A percentile compares a stretch with the other conserved stretches of the same genome.
These are phyloP conservation scores for Coprinellus micaceus DNA, from an alignment of 768 basidiomycete genomes.

Conservation along the genomic window DNA sequence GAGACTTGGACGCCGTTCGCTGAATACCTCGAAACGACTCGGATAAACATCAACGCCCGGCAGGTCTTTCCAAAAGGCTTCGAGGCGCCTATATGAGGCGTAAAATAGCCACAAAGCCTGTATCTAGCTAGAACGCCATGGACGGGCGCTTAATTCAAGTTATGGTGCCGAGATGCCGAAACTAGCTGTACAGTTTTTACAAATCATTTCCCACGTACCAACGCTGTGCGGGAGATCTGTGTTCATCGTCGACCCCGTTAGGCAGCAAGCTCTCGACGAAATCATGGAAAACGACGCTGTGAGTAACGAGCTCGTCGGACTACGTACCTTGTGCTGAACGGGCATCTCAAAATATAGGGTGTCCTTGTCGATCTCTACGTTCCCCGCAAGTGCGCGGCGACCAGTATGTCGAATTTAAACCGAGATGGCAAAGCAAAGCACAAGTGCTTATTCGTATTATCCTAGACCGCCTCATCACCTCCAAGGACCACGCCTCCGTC, in stretches of 20 bases:
- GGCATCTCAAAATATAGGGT: conserved; percentile 56
- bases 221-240: too few species aligned
- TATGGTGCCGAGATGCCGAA: background rate
- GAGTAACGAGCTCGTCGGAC: conserved; percentile 24
- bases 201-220: conserved; percentile 1
- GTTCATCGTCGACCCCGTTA: too few species aligned
- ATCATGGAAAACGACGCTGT: conserved; percentile 93
- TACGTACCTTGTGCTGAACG: conserved; percentile 2
- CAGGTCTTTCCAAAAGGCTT: conserved; percentile 83
- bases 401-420: conserved; percentile 59
- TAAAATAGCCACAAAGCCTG: background rate
- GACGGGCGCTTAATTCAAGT: too few species aligned
- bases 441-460: background rate
- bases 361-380: conserved; percentile 99
- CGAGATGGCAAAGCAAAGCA: background rate
- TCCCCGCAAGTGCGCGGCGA: conserved; percentile 98
- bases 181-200: conserved; percentile 9
- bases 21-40: conserved; percentile 59
- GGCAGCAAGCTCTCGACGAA: conserved; percentile 20
- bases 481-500: conserved; percentile 98
- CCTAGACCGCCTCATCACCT: conserved; percentile 93
- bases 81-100: conserved; percentile 22
- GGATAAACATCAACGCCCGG: conserved; percentile 91
- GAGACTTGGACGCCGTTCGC: conserved; percentile 60
- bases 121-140: background rate